These are phyloP conservation scores for Penicillium turbatum DNA, from an alignment of 495 filamentous ascomycete species.

Conservation along the genomic window DNA sequence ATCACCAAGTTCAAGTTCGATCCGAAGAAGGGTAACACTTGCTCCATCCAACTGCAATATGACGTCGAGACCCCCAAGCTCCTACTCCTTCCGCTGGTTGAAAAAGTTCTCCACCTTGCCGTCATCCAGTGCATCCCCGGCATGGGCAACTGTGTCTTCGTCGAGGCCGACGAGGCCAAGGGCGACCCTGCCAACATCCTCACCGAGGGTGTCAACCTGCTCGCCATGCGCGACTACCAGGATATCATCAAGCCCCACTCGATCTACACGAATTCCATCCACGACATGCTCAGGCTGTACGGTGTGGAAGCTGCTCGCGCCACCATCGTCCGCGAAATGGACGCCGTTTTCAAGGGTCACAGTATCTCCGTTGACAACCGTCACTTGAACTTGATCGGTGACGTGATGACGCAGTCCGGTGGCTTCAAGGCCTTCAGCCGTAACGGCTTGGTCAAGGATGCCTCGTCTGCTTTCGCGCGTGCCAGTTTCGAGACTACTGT, in stretches of 20 bases:
- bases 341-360: conserved; percentile 82
- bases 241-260: conserved; percentile 82
- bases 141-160: conserved; percentile 66
- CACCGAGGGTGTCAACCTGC: conserved; percentile 83
- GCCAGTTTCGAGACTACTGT: conserved; percentile 99
- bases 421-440: conserved; percentile 87
- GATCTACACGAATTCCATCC: conserved; percentile 89
- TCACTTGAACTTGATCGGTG: conserved; percentile 92
- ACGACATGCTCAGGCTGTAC: conserved; percentile 75
- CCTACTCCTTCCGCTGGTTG: conserved; percentile 84
- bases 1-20: conserved; percentile 79
- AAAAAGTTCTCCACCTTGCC: conserved; percentile 66
- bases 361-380: conserved; percentile 89
- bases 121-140: conserved; percentile 83
- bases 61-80: conserved; percentile 78
- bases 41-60: conserved; percentile 80
- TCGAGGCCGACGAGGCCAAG: conserved; percentile 57
- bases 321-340: conserved; percentile 83
- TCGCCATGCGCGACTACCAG: conserved; percentile 82
- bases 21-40: conserved; percentile 64
- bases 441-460: conserved; percentile 70
- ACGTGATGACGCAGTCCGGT: conserved; percentile 91
- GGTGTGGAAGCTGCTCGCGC: conserved; percentile 89
- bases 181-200: conserved; percentile 57
- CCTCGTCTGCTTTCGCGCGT: conserved; percentile 86